Evolutionary conservation across 441 rosid species (phyloP).

Genomic region (Pelargonium myrrhifolium): DNA sequence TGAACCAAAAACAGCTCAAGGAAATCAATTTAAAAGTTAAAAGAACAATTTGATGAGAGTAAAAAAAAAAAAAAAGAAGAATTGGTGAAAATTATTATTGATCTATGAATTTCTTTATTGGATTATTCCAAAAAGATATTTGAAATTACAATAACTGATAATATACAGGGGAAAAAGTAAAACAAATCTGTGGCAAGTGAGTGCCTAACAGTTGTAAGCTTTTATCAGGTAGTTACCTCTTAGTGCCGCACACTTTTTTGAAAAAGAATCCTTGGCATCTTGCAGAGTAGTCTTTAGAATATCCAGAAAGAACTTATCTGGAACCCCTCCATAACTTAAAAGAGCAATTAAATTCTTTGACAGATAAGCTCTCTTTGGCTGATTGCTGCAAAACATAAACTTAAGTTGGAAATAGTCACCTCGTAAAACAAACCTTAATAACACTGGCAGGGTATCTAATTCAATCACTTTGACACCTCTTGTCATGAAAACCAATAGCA

Average conservation of each 20-base stretch:
- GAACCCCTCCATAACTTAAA: constrained; percentile 67
- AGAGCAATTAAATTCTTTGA: constrained; percentile 54
- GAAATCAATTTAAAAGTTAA: constrained; percentile 10
- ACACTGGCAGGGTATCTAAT: neutral
- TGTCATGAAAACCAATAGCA: constrained; percentile 8
- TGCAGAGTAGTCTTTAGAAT: constrained; percentile 36
- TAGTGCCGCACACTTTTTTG: constrained; percentile 40
- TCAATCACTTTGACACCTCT: neutral
- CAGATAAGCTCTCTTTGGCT: constrained; percentile 37
- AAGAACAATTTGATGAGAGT: neutral
- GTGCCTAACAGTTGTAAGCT: neutral
- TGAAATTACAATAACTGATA: too few relatives aligned
- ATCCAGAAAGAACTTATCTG: constrained; percentile 43
- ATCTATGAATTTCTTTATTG: too few relatives aligned
- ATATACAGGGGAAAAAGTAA: neutral
- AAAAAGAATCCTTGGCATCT: constrained; percentile 34
- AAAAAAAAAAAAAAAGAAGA: neutral
- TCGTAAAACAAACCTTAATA: neutral
- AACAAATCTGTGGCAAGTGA: neutral
- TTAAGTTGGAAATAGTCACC: neutral
- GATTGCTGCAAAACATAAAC: constrained; percentile 30
- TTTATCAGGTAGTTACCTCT: constrained; percentile 35
- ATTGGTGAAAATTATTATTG: too few relatives aligned
- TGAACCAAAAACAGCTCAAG: constrained; percentile 6
- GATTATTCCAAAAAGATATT: too few relatives aligned